A percentile compares a stretch with the other conserved stretches of the same genome.
Conservation (phyloP, 202 grass and related monocot genomes). For the Carex arenaria region DNA sequence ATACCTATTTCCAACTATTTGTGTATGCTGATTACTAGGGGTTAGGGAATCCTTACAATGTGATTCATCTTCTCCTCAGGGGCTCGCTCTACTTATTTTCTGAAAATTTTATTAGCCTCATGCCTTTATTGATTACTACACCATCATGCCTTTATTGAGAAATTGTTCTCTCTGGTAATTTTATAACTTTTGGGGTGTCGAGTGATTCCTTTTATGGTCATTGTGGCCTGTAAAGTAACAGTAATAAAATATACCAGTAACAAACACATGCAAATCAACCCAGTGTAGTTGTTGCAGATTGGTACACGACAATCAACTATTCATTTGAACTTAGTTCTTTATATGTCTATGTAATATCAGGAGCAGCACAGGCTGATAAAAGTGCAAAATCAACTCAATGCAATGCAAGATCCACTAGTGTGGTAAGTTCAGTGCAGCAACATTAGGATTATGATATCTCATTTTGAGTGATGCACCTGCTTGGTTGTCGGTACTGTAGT, state of each 20-base stretch:
- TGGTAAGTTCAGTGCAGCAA: not conserved
- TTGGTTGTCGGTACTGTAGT: not conserved
- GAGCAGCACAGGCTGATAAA: not conserved
- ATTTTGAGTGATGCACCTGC: not conserved
- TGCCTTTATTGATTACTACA: not conserved
- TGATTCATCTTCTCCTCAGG: not conserved
- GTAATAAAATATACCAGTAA: not conserved
- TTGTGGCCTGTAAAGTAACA: not conserved
- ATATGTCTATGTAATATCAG: slow-evolving; percentile 1
- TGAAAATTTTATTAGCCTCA: not conserved
- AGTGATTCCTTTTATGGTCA: not conserved
- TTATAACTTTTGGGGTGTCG: not conserved
- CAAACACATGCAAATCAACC: not conserved
- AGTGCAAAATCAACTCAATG: not conserved
- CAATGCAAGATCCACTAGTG: not conserved
- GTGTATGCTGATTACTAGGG: not conserved
- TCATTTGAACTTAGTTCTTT: not conserved
- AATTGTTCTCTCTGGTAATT: not conserved
- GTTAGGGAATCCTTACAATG: not conserved
- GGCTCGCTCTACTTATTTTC: not conserved
- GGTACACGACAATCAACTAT: not conserved
- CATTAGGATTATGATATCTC: not conserved
- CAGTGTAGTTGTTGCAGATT: not conserved
- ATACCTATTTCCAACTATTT: not conserved
- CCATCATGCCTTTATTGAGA: not conserved